phyloP scores from a whole-genome alignment of 2,329 filamentous ascomycete species.

The Talaromyces sp. region DNA sequence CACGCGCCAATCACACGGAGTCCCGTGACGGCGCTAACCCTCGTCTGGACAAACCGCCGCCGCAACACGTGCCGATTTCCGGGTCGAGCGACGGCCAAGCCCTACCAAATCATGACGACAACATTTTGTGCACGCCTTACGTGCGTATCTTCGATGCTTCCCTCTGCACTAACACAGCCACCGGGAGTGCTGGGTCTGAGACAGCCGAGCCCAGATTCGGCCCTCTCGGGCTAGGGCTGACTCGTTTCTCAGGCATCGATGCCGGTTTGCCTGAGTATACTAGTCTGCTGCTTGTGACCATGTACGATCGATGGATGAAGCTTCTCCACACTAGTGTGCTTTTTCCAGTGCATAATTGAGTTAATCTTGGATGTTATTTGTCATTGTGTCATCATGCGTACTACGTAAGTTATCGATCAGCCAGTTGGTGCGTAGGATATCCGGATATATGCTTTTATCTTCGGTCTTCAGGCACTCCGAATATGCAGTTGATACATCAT shows the following conservation, averaged over 20 bases:
- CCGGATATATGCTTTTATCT: neutral
- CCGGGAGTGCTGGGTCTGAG: no score
- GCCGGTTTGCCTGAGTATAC: neutral
- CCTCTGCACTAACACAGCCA: no score
- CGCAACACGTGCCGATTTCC: constrained; percentile 6
- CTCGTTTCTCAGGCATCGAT: neutral
- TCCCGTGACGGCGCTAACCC: neutral
- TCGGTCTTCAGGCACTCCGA: neutral
- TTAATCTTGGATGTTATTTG: no score
- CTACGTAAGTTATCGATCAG: neutral
- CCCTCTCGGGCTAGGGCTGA: neutral
- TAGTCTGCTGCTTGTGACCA: neutral
- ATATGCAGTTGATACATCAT: neutral
- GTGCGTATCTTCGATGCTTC: neutral
- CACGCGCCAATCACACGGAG: neutral
- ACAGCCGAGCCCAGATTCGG: neutral
- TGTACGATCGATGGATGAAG: neutral
- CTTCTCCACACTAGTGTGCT: neutral
- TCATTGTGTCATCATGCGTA: neutral
- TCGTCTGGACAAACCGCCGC: neutral
- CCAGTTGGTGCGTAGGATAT: neutral
- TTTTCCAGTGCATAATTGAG: neutral
- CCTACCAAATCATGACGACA: neutral
- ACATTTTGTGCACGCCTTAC: neutral
- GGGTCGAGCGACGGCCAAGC: neutral